phyloP scores from a whole-genome alignment of 805 yeast species.

The Geotrichum ghanense region DNA sequence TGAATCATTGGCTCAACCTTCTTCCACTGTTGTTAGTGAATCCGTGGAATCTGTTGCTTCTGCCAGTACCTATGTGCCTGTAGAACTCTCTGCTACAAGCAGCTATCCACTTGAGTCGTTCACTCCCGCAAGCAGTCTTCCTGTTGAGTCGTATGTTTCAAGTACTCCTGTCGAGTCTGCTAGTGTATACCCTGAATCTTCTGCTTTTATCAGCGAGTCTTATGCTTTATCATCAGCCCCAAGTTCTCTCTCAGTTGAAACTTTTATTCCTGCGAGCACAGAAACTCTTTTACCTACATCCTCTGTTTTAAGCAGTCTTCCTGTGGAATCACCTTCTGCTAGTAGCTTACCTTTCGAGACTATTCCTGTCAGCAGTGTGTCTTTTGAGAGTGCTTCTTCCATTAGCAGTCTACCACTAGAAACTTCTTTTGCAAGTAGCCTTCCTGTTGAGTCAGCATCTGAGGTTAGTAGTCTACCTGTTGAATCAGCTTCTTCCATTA shows the following conservation, averaged over 20 bases:
- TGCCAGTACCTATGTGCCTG: not conserved
- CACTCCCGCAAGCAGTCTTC: not conserved
- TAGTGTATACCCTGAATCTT: not conserved
- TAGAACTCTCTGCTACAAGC: too few species aligned
- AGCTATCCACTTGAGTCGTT: not conserved
- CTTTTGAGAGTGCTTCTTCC: slow-evolving; percentile 7
- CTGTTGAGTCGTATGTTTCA: not conserved
- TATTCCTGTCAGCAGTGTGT: slow-evolving; percentile 2
- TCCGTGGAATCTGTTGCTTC: not conserved
- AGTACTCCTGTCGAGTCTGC: not conserved
- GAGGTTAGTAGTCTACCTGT: too few species aligned
- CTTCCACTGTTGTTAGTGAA: too few species aligned
- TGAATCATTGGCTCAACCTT: not conserved
- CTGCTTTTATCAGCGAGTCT: not conserved
- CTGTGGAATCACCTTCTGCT: too few species aligned
- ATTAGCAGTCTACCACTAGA: slow-evolving; percentile 1
- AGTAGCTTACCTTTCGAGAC: too few species aligned
- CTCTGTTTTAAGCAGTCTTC: too few species aligned
- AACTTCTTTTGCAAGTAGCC: too few species aligned
- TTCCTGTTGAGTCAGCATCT: too few species aligned
- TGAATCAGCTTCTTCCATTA: too few species aligned
- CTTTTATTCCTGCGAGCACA: not conserved
- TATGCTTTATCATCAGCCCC: not conserved
- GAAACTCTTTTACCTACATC: too few species aligned
- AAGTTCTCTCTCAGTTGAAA: not conserved